These are phyloP conservation scores for Trichoderma pleuroti DNA, from an alignment of 2,329 filamentous ascomycete genomes.

Conservation along the genomic window DNA sequence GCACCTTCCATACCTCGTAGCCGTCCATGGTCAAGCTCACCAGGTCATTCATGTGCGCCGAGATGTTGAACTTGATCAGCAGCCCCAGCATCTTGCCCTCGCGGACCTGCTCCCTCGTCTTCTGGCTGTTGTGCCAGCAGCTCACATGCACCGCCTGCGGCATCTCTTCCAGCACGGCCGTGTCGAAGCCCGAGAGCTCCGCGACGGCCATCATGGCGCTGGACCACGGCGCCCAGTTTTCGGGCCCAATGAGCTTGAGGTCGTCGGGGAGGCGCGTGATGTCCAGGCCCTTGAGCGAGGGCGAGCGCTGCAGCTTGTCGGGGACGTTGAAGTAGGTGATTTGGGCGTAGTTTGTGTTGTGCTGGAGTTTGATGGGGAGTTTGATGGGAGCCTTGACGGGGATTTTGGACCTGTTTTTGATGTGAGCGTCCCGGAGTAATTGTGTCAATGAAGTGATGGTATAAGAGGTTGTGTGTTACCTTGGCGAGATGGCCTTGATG, in stretches of 20 bases:
- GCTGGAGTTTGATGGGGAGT: neutral
- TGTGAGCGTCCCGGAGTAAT: neutral
- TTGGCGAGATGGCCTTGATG: conserved; percentile 1
- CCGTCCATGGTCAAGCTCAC: conserved; percentile 16
- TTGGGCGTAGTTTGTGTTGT: neutral
- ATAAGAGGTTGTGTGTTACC: neutral
- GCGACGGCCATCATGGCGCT: conserved; percentile 15
- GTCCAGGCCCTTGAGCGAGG: neutral
- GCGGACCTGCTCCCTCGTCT: neutral
- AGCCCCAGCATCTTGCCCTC: conserved; percentile 16
- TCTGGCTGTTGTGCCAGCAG: neutral
- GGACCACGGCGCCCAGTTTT: conserved; percentile 18
- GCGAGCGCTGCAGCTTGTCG: conserved; percentile 4
- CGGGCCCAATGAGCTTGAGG: conserved; percentile 15
- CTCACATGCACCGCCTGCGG: conserved; percentile 6
- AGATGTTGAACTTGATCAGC: conserved; percentile 17
- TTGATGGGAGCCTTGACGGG: neutral
- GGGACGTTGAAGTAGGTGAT: conserved; percentile 19
- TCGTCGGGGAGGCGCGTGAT: conserved; percentile 12
- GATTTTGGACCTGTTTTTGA: neutral
- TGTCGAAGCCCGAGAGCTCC: conserved; percentile 17
- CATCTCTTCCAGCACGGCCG: neutral
- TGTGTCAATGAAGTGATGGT: neutral
- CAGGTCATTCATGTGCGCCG: conserved; percentile 14
- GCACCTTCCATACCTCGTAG: conserved; percentile 14